Conservation (phyloP, 164 flowering plant genomes). For the Akebia trifoliata region DNA sequence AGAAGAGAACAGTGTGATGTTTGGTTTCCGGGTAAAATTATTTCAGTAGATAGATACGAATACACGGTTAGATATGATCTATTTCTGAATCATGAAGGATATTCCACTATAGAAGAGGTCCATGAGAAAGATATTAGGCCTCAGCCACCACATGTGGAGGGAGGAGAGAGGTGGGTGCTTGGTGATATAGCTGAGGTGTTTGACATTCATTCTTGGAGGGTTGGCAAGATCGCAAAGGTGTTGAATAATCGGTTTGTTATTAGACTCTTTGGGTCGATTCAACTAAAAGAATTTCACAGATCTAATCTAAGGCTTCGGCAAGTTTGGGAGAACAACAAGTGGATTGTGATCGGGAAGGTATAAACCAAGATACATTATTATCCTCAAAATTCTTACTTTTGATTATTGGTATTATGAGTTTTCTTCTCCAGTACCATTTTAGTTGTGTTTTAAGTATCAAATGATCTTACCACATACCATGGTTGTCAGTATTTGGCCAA, state of each 20-base stretch:
- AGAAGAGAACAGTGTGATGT: constrained; percentile 17
- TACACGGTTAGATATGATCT: constrained; percentile 20
- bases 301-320: constrained; percentile 22
- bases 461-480: background rate
- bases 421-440: no score
- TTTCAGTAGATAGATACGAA: constrained; percentile 14
- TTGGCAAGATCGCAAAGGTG: constrained; percentile 25
- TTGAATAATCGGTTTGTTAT: constrained; percentile 18
- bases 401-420: no score
- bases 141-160: constrained; percentile 17
- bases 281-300: constrained; percentile 25
- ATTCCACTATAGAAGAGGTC: constrained; percentile 20
- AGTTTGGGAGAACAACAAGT: constrained; percentile 24
- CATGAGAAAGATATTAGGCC: constrained; percentile 21
- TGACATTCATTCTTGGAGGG: constrained; percentile 27
- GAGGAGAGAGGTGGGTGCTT: constrained; percentile 21
- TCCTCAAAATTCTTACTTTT: background rate
- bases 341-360: constrained; percentile 21
- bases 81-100: constrained; percentile 12
- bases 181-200: constrained; percentile 31
- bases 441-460: background rate
- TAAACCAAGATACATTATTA: background rate
- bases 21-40: constrained; percentile 28
- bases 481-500: no score
- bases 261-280: constrained; percentile 25